Conservation (phyloP, 345 rosid species). For the Lepidium sativum region DNA sequence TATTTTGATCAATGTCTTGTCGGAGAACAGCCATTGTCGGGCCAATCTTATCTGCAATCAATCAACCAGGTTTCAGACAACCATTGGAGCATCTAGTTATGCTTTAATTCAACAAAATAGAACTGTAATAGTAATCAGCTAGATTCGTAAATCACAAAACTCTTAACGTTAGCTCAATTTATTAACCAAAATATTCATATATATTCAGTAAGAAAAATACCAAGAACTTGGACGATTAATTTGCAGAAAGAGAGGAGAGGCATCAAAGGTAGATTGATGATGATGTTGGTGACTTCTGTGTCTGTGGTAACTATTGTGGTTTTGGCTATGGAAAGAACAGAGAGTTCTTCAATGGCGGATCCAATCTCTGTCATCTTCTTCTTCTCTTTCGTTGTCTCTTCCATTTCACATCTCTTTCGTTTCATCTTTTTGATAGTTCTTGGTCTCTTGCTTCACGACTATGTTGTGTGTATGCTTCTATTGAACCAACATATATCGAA, state of each 20-base stretch:
- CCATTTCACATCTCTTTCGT: conserved; percentile 58
- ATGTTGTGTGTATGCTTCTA: conserved; percentile 7
- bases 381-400: conserved; percentile 18
- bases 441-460: not conserved
- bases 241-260: conserved; percentile 56
- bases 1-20: conserved; percentile 72
- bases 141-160: not conserved
- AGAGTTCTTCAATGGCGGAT: conserved; percentile 77
- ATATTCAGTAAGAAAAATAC: conserved; percentile 13
- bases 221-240: conserved; percentile 76
- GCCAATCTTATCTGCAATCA: conserved; percentile 86
- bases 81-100: conserved; percentile 12
- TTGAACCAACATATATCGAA: not conserved
- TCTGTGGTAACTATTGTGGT: conserved; percentile 30
- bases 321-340: conserved; percentile 30
- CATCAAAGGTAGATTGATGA: conserved; percentile 46
- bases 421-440: conserved; percentile 36
- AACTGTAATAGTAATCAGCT: not conserved
- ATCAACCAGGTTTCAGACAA: conserved; percentile 4
- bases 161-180: not conserved
- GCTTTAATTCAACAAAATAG: not conserved
- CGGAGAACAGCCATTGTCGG: conserved; percentile 93
- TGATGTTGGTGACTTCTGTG: conserved; percentile 23
- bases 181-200: not conserved
- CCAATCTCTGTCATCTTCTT: conserved; percentile 59